phyloP scores from a whole-genome alignment of 2,329 filamentous ascomycete species.

The Pseudogymnoascus sp. region DNA sequence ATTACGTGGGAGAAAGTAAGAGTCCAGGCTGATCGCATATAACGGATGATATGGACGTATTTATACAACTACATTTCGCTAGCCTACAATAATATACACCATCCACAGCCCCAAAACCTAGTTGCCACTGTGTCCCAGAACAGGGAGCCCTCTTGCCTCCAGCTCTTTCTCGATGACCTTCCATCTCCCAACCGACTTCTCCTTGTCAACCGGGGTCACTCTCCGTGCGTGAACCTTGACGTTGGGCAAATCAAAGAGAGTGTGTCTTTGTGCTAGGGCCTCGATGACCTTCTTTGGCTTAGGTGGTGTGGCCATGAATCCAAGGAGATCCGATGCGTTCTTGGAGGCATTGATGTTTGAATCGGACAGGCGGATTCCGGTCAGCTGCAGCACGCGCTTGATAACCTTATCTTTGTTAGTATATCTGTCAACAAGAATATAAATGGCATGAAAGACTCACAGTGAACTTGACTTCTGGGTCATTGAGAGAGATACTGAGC shows the following conservation, averaged over 20 bases:
- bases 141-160: conserved; percentile 50
- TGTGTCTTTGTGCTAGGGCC: conserved; percentile 38
- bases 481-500: conserved; percentile 48
- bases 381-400: conserved; percentile 74
- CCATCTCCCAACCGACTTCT: conserved; percentile 64
- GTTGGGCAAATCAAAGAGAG: conserved; percentile 53
- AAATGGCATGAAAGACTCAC: conserved; percentile 41
- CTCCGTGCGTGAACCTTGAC: conserved; percentile 58
- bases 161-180: conserved; percentile 72
- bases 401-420: conserved; percentile 48
- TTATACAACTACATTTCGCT: conserved; percentile 7
- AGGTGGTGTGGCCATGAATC: conserved; percentile 43
- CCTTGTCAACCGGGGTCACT: conserved; percentile 62
- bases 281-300: conserved; percentile 57
- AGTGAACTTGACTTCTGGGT: conserved; percentile 60
- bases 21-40: neutral
- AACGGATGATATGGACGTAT: conserved; percentile 1
- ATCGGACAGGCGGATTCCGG: conserved; percentile 69
- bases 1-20: neutral
- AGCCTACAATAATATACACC: conserved; percentile 7
- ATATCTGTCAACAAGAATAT: neutral
- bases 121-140: conserved; percentile 36
- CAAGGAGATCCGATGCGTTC: conserved; percentile 47
- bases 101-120: neutral
- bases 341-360: conserved; percentile 49